These are phyloP conservation scores for Nevesoporus exiguus DNA, from an alignment of 768 basidiomycete genomes.

Conservation along the genomic window DNA sequence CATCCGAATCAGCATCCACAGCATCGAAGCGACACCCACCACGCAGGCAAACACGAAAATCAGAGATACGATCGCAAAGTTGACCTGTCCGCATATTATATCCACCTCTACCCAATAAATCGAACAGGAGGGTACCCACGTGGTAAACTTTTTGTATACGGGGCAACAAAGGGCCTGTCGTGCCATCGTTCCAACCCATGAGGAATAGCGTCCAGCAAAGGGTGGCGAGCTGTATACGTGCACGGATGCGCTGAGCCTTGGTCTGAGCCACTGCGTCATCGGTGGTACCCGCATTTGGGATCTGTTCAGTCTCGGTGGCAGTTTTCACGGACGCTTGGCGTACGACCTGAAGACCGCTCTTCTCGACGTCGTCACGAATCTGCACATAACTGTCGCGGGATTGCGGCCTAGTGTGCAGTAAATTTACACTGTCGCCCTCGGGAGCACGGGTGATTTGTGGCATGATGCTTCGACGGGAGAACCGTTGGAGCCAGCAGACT, in stretches of 20 bases:
- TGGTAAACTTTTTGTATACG: conserved; percentile 29
- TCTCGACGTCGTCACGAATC: conserved; percentile 4
- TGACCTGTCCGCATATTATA: conserved; percentile 26
- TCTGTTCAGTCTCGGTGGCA: neutral
- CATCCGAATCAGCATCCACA: neutral
- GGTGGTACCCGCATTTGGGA: neutral
- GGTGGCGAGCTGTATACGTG: conserved; percentile 8
- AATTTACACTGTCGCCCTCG: conserved; percentile 1
- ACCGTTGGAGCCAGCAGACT: too few species aligned
- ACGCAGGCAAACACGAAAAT: conserved; percentile 40
- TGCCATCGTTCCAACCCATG: conserved; percentile 18
- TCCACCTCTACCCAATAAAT: neutral
- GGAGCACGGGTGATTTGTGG: neutral
- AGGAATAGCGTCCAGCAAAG: conserved; percentile 30
- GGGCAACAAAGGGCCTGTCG: conserved; percentile 8
- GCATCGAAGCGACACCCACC: conserved; percentile 23
- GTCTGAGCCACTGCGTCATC: conserved; percentile 1
- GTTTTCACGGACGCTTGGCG: neutral
- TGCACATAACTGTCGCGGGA: neutral
- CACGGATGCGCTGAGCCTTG: conserved; percentile 21
- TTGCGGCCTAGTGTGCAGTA: conserved; percentile 6
- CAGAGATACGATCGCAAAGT: conserved; percentile 39
- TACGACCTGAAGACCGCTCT: conserved; percentile 4
- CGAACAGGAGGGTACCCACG: conserved; percentile 19
- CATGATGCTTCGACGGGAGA: neutral